Evolutionary conservation across 78 protist genomes (phyloP).

Genomic region (Dictyostelium purpureum): DNA sequence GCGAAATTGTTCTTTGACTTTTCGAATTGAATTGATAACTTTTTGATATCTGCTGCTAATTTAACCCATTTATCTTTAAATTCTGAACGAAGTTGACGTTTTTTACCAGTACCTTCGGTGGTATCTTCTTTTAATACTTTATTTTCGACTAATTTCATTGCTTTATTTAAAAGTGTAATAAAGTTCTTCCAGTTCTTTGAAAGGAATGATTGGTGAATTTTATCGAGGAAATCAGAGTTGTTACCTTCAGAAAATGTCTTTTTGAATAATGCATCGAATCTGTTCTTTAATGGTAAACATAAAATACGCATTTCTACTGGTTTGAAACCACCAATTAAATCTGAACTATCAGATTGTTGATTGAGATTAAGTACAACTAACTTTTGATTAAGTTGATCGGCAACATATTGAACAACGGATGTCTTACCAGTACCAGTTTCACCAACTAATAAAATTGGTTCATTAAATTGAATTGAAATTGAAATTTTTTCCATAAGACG

Average conservation of each 20-base stretch:
- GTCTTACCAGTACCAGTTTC: slow-evolving; percentile 99
- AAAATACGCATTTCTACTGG: slow-evolving; percentile 94
- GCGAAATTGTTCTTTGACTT: slow-evolving; percentile 82
- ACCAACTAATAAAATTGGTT: slow-evolving; percentile 95
- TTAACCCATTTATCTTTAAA: slow-evolving; percentile 63
- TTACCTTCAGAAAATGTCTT: slow-evolving; percentile 76
- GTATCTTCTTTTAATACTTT: slow-evolving; percentile 33
- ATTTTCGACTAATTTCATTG: slow-evolving; percentile 63
- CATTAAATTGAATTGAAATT: slow-evolving; percentile 84
- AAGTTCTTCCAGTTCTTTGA: slow-evolving; percentile 74
- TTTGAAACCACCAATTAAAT: slow-evolving; percentile 98
- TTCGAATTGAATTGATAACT: slow-evolving; percentile 59
- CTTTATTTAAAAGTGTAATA: slow-evolving; percentile 61
- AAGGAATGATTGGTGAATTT: neutral
- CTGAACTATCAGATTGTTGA: slow-evolving; percentile 97
- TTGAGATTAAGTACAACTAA: slow-evolving; percentile 94
- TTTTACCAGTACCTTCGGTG: neutral
- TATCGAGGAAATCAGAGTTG: slow-evolving; percentile 70
- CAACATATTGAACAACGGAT: slow-evolving; percentile 95
- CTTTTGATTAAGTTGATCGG: slow-evolving; percentile 76
- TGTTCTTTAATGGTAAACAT: slow-evolving; percentile 72
- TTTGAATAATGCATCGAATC: slow-evolving; percentile 77
- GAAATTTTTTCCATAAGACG: slow-evolving; percentile 91
- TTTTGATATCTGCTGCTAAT: slow-evolving; percentile 26
- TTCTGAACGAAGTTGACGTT: slow-evolving; percentile 30